Evolutionary conservation across 768 basidiomycete species (phyloP).

Genomic region (Tulasnella sp.): DNA sequence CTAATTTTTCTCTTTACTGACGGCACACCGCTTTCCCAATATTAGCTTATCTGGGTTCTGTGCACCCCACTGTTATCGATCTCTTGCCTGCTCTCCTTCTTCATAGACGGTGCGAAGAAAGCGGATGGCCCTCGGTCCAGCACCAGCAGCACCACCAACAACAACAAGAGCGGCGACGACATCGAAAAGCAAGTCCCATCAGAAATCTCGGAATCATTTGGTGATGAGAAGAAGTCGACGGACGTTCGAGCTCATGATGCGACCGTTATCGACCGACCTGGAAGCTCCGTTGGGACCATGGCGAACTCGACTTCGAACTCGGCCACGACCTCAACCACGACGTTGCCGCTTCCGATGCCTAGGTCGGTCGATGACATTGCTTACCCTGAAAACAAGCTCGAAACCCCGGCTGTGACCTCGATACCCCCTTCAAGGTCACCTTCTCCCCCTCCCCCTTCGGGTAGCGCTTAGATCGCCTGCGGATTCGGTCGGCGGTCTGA

Average conservation of each 20-base stretch:
- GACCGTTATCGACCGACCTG: not conserved
- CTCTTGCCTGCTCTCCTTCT: slow-evolving; percentile 21
- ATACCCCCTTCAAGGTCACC: slow-evolving; percentile 6
- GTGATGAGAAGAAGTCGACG: slow-evolving; percentile 15
- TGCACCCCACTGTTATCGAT: slow-evolving; percentile 48
- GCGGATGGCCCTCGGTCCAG: not conserved
- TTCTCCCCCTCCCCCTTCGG: too few relatives aligned
- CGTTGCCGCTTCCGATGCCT: slow-evolving; percentile 10
- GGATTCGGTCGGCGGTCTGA: slow-evolving; percentile 8
- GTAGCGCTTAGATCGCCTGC: slow-evolving; percentile 11
- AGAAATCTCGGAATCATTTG: not conserved
- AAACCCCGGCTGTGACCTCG: not conserved
- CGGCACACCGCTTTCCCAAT: too few relatives aligned
- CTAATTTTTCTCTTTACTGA: not conserved
- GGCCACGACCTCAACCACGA: slow-evolving; percentile 8
- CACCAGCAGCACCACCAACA: too few relatives aligned
- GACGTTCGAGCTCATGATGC: not conserved
- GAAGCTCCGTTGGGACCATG: not conserved
- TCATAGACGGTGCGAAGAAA: slow-evolving; percentile 6
- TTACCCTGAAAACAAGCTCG: slow-evolving; percentile 1
- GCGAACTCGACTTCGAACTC: slow-evolving; percentile 10
- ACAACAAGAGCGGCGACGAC: not conserved
- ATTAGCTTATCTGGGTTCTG: slow-evolving; percentile 54
- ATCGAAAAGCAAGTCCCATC: slow-evolving; percentile 14
- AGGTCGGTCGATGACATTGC: not conserved